A percentile compares a stretch with the other conserved stretches of the same genome.
These are phyloP conservation scores for Geranium brycei DNA, from an alignment of 345 rosid species.

Conservation along the genomic window DNA sequence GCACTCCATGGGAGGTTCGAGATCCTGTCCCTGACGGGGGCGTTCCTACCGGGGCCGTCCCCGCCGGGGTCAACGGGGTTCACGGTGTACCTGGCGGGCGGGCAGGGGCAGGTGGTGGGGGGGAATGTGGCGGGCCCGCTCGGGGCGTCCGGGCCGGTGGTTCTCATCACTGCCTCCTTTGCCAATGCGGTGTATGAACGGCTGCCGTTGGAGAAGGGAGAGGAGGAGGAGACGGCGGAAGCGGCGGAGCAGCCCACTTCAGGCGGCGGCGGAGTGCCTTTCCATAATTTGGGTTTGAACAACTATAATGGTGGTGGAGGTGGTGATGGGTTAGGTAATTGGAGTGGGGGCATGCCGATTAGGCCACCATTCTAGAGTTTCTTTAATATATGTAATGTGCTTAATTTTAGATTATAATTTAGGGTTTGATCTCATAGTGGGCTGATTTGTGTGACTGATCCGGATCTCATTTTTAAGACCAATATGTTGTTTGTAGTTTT, in stretches of 20 bases:
- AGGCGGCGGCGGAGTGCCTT: slow-evolving; percentile 29
- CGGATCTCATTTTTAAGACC: neutral
- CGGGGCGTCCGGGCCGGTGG: slow-evolving; percentile 56
- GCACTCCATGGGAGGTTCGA: slow-evolving; percentile 86
- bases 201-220: slow-evolving; percentile 46
- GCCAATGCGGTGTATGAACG: slow-evolving; percentile 62
- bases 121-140: slow-evolving; percentile 74
- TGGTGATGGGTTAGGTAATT: slow-evolving; percentile 32
- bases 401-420: neutral
- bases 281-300: slow-evolving; percentile 36
- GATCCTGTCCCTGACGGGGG: slow-evolving; percentile 78
- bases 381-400: neutral
- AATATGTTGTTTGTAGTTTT: too few relatives aligned
- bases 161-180: slow-evolving; percentile 61
- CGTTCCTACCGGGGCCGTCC: slow-evolving; percentile 91
- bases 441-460: neutral
- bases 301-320: slow-evolving; percentile 15
- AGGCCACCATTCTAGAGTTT: slow-evolving; percentile 42
- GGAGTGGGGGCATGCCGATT: slow-evolving; percentile 21
- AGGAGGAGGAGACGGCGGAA: slow-evolving; percentile 4
- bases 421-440: neutral
- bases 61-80: slow-evolving; percentile 92
- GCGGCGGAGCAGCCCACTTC: slow-evolving; percentile 6
- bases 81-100: slow-evolving; percentile 71
- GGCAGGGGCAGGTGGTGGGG: slow-evolving; percentile 89